Percentiles rank a stretch among this genome's conserved stretches.
Evolutionary conservation across 202 grass and related monocot species (phyloP).

Genomic region (Bolboschoenoplectus hybrid): DNA sequence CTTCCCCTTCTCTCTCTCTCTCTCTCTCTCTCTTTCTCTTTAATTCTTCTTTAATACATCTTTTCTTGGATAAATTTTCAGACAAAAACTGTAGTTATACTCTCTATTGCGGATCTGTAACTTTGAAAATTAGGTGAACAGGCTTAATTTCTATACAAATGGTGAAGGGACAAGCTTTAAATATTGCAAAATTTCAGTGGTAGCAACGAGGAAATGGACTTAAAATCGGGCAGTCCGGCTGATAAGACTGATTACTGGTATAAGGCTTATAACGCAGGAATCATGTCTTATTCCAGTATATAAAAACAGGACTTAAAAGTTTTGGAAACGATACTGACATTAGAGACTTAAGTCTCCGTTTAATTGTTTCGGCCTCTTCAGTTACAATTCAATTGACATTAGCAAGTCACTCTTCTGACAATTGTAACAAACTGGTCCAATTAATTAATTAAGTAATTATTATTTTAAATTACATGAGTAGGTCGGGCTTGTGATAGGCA

Average conservation of each 20-base stretch:
- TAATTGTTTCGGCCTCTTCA: neutral
- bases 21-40: neutral
- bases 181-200: neutral
- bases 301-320: neutral
- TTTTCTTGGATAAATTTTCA: neutral
- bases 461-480: slow-evolving; percentile 17
- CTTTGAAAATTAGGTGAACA: neutral
- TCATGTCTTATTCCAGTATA: neutral
- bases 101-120: neutral
- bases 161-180: neutral
- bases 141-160: neutral
- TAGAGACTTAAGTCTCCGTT: neutral
- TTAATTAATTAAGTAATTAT: too few relatives aligned
- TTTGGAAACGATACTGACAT: neutral
- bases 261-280: neutral
- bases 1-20: neutral
- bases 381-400: neutral
- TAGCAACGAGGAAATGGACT: neutral
- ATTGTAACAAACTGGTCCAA: neutral
- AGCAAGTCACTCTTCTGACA: neutral
- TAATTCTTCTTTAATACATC: neutral
- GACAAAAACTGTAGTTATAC: neutral
- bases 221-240: neutral
- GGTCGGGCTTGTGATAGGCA: slow-evolving; percentile 84
- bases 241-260: neutral